These are phyloP conservation scores for Zymoseptoria ardabiliae DNA, from an alignment of 2,329 filamentous ascomycete species.

Conservation along the genomic window DNA sequence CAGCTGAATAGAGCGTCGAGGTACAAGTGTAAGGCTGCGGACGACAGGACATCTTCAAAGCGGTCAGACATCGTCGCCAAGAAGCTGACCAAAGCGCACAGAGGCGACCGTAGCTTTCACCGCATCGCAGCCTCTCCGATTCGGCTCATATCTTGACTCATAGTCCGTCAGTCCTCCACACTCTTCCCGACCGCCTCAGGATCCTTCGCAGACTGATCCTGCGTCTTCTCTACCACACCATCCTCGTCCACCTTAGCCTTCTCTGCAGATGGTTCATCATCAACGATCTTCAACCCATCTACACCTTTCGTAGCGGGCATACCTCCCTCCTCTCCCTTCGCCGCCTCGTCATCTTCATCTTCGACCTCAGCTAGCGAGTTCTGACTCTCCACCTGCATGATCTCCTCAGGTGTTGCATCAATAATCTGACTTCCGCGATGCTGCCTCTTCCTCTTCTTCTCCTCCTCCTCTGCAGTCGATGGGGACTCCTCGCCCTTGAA, in stretches of 20 bases:
- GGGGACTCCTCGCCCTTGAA: slow-evolving; percentile 21
- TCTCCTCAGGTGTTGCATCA: slow-evolving; percentile 12
- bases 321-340: slow-evolving; percentile 9
- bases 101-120: too few relatives aligned
- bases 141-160: not conserved
- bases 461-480: slow-evolving; percentile 3
- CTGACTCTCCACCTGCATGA: slow-evolving; percentile 11
- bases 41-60: too few relatives aligned
- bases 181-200: slow-evolving; percentile 29
- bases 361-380: slow-evolving; percentile 5
- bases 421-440: slow-evolving; percentile 7
- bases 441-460: slow-evolving; percentile 7
- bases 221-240: slow-evolving; percentile 10
- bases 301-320: slow-evolving; percentile 9
- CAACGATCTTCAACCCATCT: slow-evolving; percentile 11
- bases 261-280: slow-evolving; percentile 8
- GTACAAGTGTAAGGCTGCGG: too few relatives aligned
- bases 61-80: too few relatives aligned
- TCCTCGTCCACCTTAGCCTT: not conserved
- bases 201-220: slow-evolving; percentile 24
- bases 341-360: slow-evolving; percentile 14
- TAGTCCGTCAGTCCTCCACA: slow-evolving; percentile 29
- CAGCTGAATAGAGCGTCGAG: too few relatives aligned
- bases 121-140: not conserved
- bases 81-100: too few relatives aligned